Evolutionary conservation across 2,329 filamentous ascomycete species (phyloP).

Genomic region (Fusarium sp.): DNA sequence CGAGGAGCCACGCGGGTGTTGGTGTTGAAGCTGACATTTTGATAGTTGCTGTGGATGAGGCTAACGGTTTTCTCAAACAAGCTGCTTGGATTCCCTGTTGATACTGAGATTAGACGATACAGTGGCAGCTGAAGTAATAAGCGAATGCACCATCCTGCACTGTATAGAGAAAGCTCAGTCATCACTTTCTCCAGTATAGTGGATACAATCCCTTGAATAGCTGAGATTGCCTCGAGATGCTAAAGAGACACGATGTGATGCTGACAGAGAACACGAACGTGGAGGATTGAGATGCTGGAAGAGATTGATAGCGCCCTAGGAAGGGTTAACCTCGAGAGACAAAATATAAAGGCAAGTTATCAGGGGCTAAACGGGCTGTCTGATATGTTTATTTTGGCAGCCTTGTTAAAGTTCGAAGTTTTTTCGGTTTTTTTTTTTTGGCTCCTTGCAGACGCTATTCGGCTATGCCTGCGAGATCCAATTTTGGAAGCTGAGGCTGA

Average conservation of each 20-base stretch:
- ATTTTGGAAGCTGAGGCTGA: conserved; percentile 11
- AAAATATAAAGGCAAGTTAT: background rate
- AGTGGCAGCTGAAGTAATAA: conserved; percentile 32
- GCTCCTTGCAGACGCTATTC: background rate
- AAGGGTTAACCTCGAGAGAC: background rate
- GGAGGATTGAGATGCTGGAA: conserved; percentile 30
- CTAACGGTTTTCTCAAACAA: conserved; percentile 33
- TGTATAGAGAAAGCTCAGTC: conserved; percentile 9
- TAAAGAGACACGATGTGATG: conserved; percentile 16
- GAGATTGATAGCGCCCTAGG: background rate
- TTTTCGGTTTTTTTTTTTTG: background rate
- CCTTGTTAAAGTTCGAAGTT: background rate
- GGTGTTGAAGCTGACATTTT: conserved; percentile 15
- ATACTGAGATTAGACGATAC: conserved; percentile 19
- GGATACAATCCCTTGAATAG: conserved; percentile 13
- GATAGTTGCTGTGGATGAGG: conserved; percentile 19
- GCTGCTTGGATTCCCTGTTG: conserved; percentile 36
- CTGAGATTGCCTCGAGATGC: conserved; percentile 18
- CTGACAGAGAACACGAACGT: conserved; percentile 9
- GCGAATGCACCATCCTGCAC: background rate
- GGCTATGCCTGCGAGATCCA: conserved; percentile 1
- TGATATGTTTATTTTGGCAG: background rate
- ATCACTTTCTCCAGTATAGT: background rate
- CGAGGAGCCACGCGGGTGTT: conserved; percentile 18
- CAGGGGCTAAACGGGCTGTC: too few relatives aligned